Conservation (phyloP, 805 yeast species). For the Spathaspora sp. region DNA sequence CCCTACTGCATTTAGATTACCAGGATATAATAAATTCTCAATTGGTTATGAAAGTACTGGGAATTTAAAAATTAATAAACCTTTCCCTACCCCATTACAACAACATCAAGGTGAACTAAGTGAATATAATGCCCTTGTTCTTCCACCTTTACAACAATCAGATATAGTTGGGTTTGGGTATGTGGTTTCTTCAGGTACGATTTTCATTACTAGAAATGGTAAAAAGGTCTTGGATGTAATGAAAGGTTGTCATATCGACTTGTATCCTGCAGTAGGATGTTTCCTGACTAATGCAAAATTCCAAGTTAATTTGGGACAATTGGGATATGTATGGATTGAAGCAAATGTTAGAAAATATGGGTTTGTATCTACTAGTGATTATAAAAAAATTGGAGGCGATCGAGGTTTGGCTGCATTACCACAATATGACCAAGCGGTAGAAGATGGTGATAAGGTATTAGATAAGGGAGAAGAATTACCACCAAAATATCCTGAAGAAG, state of each 20-base stretch:
- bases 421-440: conserved; percentile 34
- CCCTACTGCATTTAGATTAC: conserved; percentile 64
- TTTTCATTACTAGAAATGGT: conserved; percentile 55
- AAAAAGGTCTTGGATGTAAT: conserved; percentile 49
- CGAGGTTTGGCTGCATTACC: conserved; percentile 39
- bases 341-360: conserved; percentile 54
- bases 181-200: conserved; percentile 43
- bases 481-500: conserved; percentile 64
- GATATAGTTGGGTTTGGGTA: conserved; percentile 58
- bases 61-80: conserved; percentile 60
- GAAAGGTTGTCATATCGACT: conserved; percentile 45
- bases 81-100: conserved; percentile 48
- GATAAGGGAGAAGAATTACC: conserved; percentile 74
- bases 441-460: conserved; percentile 47
- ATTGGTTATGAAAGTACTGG: conserved; percentile 75
- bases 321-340: conserved; percentile 46
- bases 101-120: conserved; percentile 41
- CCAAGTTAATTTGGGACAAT: conserved; percentile 41
- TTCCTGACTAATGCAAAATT: conserved; percentile 40
- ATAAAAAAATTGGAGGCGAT: conserved; percentile 32
- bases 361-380: conserved; percentile 47
- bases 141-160: conserved; percentile 50
- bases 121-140: conserved; percentile 39
- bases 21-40: conserved; percentile 69
- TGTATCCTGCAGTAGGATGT: conserved; percentile 55